Evolutionary conservation across 2,329 filamentous ascomycete genomes (phyloP), one percentile per base, ranked within the genome.

Genomic region (Geosmithia putterillii): DNA sequence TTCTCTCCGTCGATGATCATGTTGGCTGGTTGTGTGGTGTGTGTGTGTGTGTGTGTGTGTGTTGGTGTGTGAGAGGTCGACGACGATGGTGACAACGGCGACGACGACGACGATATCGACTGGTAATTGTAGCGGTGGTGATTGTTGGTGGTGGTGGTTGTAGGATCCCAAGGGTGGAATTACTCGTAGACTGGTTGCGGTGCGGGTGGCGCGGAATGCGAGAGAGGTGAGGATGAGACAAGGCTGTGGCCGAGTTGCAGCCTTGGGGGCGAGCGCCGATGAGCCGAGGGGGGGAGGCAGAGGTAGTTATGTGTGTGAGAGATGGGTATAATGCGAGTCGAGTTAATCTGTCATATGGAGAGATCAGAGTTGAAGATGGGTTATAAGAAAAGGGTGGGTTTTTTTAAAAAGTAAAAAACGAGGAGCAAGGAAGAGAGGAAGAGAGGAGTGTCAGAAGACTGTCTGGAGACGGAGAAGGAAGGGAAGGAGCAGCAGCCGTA

Each of bases 1-100:
- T 96, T 96, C 72, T 95, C 87, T 65, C 90, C 90, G 74, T 95
- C 81, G 64, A 89, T 85, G 63, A 89, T 74, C 85, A 89, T 89
- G 48, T 56, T 65, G 56, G 47, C 47, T 46, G 49, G 41, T n/a
- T n/a, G n/a, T n/a, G n/a, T n/a, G n/a, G n/a, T n/a, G n/a, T n/a
- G n/a, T 25, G 23, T 25, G 23, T 25, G 23, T 25, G 23, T 25
- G 23, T 25, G 23, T 25, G 23, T 25, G 23, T 25, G 23, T 25
- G 23, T 25, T 25, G n/a, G n/a, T n/a, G n/a, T n/a, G 23, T 25
- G 10, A 25, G 23, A 25, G 23, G 7, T 25, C n/a, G n/a, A n/a
- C n/a, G n/a, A n/a, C n/a, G n/a, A 10, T 25, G 6, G 23, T 25
- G 10, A 10, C 23, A 25, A 25, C 10, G 10, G n/a, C n/a, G 23